These are phyloP conservation scores for Immersiporthe knoxdaviesiana DNA, from an alignment of 2,329 filamentous ascomycete genomes.

Conservation along the genomic window DNA sequence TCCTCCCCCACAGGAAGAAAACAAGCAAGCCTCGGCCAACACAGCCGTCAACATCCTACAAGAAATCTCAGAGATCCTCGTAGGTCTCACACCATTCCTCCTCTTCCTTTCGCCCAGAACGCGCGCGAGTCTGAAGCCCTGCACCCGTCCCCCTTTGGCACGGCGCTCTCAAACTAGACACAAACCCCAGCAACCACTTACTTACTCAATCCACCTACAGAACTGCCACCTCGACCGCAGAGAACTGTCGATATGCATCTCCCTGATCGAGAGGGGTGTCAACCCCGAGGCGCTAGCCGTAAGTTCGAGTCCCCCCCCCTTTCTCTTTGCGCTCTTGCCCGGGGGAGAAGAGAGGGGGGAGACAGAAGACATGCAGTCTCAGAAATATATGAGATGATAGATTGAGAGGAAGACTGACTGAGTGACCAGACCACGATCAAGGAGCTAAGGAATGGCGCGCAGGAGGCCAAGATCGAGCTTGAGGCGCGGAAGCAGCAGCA, in stretches of 20 bases:
- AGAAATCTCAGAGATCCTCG: conserved; percentile 87
- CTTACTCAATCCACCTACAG: conserved; percentile 49
- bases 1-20: conserved; percentile 46
- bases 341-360: background rate
- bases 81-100: conserved; percentile 40
- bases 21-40: conserved; percentile 76
- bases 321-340: background rate
- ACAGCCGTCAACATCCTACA: conserved; percentile 83
- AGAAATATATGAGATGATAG: background rate
- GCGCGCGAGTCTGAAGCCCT: background rate
- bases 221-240: conserved; percentile 92
- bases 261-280: conserved; percentile 94
- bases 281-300: conserved; percentile 95
- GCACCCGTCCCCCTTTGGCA: no score
- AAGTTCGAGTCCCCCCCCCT: conserved; percentile 50
- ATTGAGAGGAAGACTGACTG: background rate
- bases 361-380: background rate
- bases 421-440: conserved; percentile 58
- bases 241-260: conserved; percentile 92
- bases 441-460: conserved; percentile 60
- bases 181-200: conserved; percentile 7
- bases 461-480: conserved; percentile 50
- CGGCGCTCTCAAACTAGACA: no score
- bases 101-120: background rate
- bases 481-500: conserved; percentile 36